These are phyloP conservation scores for Metschnikowia kunwiensis DNA, from an alignment of 805 yeast genomes.

Conservation along the genomic window DNA sequence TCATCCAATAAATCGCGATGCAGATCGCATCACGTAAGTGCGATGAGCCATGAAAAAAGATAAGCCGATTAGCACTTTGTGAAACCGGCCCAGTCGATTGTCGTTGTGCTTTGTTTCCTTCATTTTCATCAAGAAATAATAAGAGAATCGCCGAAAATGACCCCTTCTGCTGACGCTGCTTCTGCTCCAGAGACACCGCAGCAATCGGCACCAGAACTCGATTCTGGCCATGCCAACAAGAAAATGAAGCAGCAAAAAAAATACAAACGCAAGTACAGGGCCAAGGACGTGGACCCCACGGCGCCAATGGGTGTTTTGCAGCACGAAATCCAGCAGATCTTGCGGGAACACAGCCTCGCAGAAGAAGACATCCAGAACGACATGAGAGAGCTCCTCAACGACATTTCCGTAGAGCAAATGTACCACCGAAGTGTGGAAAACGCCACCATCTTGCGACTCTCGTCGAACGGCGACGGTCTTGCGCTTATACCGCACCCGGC, in stretches of 20 bases:
- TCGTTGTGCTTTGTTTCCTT: background rate
- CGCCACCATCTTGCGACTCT: slow-evolving; percentile 54
- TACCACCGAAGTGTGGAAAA: slow-evolving; percentile 59
- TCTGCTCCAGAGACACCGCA: background rate
- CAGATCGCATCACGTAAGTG: slow-evolving; percentile 13
- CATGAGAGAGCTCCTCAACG: slow-evolving; percentile 61
- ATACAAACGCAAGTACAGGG: slow-evolving; percentile 51
- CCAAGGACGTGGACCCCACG: slow-evolving; percentile 67
- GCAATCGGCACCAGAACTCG: slow-evolving; percentile 1
- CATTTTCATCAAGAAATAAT: too few relatives aligned
- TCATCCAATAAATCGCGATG: slow-evolving; percentile 6
- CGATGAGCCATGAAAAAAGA: slow-evolving; percentile 11
- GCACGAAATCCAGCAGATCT: slow-evolving; percentile 63
- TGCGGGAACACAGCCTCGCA: slow-evolving; percentile 40
- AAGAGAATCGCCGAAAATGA: too few relatives aligned
- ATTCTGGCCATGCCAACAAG: slow-evolving; percentile 7
- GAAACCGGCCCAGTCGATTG: background rate
- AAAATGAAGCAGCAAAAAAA: slow-evolving; percentile 25
- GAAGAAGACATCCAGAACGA: slow-evolving; percentile 54
- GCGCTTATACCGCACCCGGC: slow-evolving; percentile 66
- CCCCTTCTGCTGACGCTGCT: slow-evolving; percentile 8
- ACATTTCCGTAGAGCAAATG: slow-evolving; percentile 40
- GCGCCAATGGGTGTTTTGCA: slow-evolving; percentile 78
- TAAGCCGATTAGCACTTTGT: background rate
- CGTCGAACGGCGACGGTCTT: slow-evolving; percentile 87